These are phyloP conservation scores for Pulveroboletus sp. DNA, from an alignment of 768 basidiomycete genomes.

Conservation along the genomic window DNA sequence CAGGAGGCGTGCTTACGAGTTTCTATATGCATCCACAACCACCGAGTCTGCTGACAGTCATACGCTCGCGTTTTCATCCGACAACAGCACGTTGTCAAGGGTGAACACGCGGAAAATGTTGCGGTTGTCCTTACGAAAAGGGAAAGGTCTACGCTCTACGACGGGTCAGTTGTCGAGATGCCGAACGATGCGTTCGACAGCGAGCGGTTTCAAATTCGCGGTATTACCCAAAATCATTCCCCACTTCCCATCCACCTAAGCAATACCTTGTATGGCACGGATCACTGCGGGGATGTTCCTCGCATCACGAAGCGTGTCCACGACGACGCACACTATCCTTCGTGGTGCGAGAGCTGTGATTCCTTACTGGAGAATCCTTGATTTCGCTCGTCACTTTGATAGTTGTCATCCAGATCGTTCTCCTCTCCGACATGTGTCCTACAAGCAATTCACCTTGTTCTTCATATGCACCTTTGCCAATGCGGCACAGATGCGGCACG, in stretches of 20 bases:
- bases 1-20: neutral
- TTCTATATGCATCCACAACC: neutral
- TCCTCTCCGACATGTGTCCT: conserved; percentile 20
- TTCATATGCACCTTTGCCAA: conserved; percentile 30
- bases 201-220: conserved; percentile 9
- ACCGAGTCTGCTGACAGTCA: conserved; percentile 13
- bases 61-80: conserved; percentile 36
- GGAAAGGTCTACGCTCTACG: conserved; percentile 29
- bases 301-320: conserved; percentile 26
- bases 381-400: conserved; percentile 34
- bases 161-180: conserved; percentile 20
- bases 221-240: neutral
- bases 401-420: conserved; percentile 26
- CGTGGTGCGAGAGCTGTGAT: too few species aligned
- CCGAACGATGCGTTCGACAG: conserved; percentile 10
- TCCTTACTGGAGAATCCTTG: neutral
- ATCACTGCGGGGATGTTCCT: conserved; percentile 4
- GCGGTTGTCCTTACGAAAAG: conserved; percentile 35
- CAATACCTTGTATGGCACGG: conserved; percentile 19
- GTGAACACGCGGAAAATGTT: too few species aligned
- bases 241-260: conserved; percentile 8
- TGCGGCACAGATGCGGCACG: too few species aligned
- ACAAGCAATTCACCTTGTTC: conserved; percentile 48
- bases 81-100: too few species aligned
- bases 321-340: too few species aligned